Percentiles rank a stretch among this genome's conserved stretches.
Evolutionary conservation across 768 basidiomycete genomes (phyloP).

Genomic region (Agrocybe praecox): DNA sequence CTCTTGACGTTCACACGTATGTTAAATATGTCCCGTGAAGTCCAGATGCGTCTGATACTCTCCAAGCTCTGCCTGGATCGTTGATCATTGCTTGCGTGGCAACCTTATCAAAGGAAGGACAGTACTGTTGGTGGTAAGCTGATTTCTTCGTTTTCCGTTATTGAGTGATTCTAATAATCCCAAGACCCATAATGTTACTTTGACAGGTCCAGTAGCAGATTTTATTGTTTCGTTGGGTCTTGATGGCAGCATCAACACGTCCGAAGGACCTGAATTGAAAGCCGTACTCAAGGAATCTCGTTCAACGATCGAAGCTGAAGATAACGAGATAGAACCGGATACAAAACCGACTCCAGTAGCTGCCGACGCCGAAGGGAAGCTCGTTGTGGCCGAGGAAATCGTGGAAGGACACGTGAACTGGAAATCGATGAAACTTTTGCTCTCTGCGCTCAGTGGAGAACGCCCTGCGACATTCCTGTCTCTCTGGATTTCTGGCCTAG

Average conservation of each 20-base stretch:
- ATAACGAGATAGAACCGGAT: conserved; percentile 28
- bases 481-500: conserved; percentile 26
- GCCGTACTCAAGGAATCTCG: conserved; percentile 42
- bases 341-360: conserved; percentile 17
- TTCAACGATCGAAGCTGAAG: conserved; percentile 20
- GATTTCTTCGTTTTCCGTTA: not conserved
- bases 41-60: conserved; percentile 25
- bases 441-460: conserved; percentile 38
- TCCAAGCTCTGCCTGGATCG: conserved; percentile 84
- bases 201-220: conserved; percentile 55
- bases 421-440: conserved; percentile 37
- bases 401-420: conserved; percentile 35
- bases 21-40: not conserved
- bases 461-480: conserved; percentile 35
- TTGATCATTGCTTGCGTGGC: conserved; percentile 77
- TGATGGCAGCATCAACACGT: conserved; percentile 62
- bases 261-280: conserved; percentile 49
- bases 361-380: conserved; percentile 21
- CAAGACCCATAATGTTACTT: conserved; percentile 54
- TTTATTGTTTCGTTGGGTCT: conserved; percentile 56
- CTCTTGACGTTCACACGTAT: conserved; percentile 45
- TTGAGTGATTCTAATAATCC: not conserved
- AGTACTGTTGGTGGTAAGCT: conserved; percentile 72
- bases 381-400: conserved; percentile 69
- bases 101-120: conserved; percentile 80